Base-by-base conservation (phyloP, 192 early-diverging fungal species). In the Piromyces finnis region DNA sequence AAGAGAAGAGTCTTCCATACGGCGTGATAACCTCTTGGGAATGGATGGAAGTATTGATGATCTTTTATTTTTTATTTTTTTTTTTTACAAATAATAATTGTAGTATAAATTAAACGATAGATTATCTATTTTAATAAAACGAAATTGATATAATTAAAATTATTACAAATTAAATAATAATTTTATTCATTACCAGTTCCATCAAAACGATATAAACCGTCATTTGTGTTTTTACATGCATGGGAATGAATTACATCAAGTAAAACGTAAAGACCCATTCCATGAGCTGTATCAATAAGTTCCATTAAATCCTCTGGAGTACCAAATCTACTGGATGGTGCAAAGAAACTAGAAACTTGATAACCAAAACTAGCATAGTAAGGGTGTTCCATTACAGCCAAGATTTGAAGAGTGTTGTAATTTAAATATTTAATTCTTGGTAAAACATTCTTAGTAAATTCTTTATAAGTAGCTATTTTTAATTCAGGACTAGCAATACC, bases 321-420 rank as follows among this genome's bases (percentile, higher is more conserved):
- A 18, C 89, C 41, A 51, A 94, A 97, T 36, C 97, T 93, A 22
- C 41, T 51, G 1, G 41, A 51, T 41, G 92, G 92, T 22, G 96
- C 95, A 87, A 95, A 99, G 86, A 97, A 98, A 83, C 91, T 95
- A 41, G 97, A 97, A 78, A 99, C 97, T 84, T 99, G 97, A 86
- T 99, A 99, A 4, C 97, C 97, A 83, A 98, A 98, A 13, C 93
- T 94, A 41, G 96, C 97, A 82, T 97, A 99, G 86, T 99, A 99
- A 28, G 97, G 95, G 81, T 99, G 97, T 85, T 99, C 97, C 96
- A 98, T 98, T 78, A 99, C 85, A 37, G 97, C 97, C 88, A 90
- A 89, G 17, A 90, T 77, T 80, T 90, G 89, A 77, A 90, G 87
- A 68, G 82, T 80, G 80, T 90, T 90, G 86, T 94, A 95, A 9